phyloP scores from a whole-genome alignment of 2,329 filamentous ascomycete species.

The Venturia pyrina region DNA sequence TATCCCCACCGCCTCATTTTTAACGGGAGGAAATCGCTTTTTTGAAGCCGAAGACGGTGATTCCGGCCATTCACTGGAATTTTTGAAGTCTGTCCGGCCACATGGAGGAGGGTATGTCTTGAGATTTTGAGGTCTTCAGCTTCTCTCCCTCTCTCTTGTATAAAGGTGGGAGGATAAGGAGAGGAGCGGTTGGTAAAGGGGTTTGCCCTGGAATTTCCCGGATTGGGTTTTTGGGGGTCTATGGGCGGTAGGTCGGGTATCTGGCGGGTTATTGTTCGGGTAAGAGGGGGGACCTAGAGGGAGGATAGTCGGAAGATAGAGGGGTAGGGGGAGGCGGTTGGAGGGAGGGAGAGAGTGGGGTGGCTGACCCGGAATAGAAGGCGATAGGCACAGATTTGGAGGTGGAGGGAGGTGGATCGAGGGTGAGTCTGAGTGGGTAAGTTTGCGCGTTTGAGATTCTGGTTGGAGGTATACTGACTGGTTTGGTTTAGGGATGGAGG shows the following conservation, averaged over 20 bases:
- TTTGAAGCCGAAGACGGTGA: background rate
- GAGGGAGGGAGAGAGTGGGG: too few relatives aligned
- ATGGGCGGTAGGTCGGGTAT: background rate
- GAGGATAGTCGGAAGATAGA: too few relatives aligned
- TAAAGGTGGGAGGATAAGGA: background rate
- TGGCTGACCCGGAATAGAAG: too few relatives aligned
- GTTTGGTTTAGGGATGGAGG: too few relatives aligned
- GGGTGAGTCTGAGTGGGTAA: too few relatives aligned
- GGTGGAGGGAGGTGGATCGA: too few relatives aligned
- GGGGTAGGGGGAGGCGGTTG: too few relatives aligned
- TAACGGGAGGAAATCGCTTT: background rate
- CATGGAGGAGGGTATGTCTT: background rate
- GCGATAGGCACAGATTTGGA: too few relatives aligned
- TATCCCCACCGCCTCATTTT: background rate
- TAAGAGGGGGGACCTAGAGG: background rate
- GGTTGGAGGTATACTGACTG: too few relatives aligned
- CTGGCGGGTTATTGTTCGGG: background rate
- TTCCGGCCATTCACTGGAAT: background rate
- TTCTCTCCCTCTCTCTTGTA: background rate
- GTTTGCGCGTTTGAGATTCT: too few relatives aligned
- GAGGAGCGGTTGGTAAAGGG: background rate
- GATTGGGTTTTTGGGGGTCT: background rate
- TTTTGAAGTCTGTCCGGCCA: background rate
- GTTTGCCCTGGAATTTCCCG: background rate
- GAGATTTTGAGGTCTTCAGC: background rate